Evolutionary conservation across 352 stramenopile genomes (phyloP).

Genomic region (Peronosclerospora sorghi): DNA sequence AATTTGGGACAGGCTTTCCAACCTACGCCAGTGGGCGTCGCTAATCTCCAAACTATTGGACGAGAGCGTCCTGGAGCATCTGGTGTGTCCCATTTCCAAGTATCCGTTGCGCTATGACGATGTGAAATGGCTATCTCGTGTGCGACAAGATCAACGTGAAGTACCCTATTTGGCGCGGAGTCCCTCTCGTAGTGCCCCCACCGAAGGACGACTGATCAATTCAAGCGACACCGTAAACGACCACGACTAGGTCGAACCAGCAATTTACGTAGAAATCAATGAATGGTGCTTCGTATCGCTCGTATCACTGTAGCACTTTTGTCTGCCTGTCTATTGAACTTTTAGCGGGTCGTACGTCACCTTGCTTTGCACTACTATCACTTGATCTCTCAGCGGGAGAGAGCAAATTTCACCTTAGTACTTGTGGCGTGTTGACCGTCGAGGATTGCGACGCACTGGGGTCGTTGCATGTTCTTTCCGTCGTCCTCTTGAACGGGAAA

Average conservation of each 20-base stretch:
- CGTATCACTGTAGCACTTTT: background rate
- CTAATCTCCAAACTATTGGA: conserved; percentile 37
- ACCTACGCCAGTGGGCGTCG: no score
- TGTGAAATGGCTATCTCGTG: conserved; percentile 44
- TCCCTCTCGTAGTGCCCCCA: conserved; percentile 65
- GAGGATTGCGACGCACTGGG: conserved; percentile 64
- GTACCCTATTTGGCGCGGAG: conserved; percentile 71
- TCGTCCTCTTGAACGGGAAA: conserved; percentile 34
- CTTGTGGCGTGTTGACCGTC: conserved; percentile 48
- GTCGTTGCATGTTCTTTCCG: conserved; percentile 47
- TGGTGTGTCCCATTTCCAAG: conserved; percentile 83
- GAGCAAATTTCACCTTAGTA: conserved; percentile 30
- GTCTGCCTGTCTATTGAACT: no score
- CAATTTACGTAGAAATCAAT: background rate
- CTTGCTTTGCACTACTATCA: background rate
- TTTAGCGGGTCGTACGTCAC: background rate
- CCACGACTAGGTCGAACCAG: conserved; percentile 2
- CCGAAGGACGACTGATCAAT: conserved; percentile 57
- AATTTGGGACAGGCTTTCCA: no score
- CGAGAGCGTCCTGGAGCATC: conserved; percentile 62
- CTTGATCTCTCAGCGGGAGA: conserved; percentile 13
- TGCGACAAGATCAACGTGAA: conserved; percentile 76
- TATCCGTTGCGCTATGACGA: conserved; percentile 61
- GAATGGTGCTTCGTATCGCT: background rate
- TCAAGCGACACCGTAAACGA: conserved; percentile 16